Evolutionary conservation across 352 stramenopile genomes (phyloP).

Genomic region (Globisporangium acanthophoron): DNA sequence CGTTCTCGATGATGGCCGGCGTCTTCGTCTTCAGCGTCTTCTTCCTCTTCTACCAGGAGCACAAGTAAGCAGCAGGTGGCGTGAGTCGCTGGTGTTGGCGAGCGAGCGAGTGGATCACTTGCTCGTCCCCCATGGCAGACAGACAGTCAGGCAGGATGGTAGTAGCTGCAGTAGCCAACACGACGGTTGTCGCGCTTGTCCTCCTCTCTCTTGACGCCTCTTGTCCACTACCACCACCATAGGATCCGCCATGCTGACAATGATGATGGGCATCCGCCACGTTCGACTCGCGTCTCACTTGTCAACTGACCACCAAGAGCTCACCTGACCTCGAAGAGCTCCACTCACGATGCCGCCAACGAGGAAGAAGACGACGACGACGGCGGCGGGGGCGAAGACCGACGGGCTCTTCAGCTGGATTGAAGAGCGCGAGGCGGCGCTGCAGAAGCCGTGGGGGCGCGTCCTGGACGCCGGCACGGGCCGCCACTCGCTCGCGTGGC

Average conservation of each 20-base stretch:
- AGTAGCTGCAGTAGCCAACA: too few species aligned
- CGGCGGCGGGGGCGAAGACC: slow-evolving; percentile 28
- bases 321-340: background rate
- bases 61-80: slow-evolving; percentile 17
- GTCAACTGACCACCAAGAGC: background rate
- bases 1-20: slow-evolving; percentile 88
- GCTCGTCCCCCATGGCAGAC: too few species aligned
- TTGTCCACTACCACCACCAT: too few species aligned
- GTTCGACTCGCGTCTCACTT: background rate
- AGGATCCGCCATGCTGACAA: too few species aligned
- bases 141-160: too few species aligned
- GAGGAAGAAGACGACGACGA: slow-evolving; percentile 11
- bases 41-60: slow-evolving; percentile 86
- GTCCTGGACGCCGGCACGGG: slow-evolving; percentile 90
- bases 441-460: slow-evolving; percentile 32
- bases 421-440: slow-evolving; percentile 48
- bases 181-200: too few species aligned
- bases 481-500: slow-evolving; percentile 86
- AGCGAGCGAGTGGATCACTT: too few species aligned
- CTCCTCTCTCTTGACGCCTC: too few species aligned
- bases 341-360: slow-evolving; percentile 8
- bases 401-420: slow-evolving; percentile 74
- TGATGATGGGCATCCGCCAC: too few species aligned
- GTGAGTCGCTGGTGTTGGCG: too few species aligned
- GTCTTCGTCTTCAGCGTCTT: slow-evolving; percentile 89